Base-by-base conservation (phyloP, 257 asterid species). In the Lycium ferocissimum region DNA sequence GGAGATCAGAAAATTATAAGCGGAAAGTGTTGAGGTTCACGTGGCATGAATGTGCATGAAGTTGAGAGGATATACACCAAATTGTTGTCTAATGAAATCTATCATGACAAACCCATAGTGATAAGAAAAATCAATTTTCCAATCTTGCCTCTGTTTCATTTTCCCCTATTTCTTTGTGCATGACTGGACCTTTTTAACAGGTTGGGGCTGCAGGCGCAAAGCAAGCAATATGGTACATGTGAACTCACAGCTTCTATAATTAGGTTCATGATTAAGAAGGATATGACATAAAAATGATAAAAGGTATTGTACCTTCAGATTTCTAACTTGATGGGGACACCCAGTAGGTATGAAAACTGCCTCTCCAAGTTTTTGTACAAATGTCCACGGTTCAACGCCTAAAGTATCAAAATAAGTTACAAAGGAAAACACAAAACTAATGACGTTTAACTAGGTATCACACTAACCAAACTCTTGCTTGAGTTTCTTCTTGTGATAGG, bases 341-440 rank as follows among this genome's bases (percentile, higher is more conserved):
- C 98, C 98, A 53, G 95, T 97, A 72, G 98, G 98, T 81, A 95
- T 92, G 83, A 95, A 87, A 86, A 94, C 95, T 3, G 98, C 97
- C 79, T 95, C 98, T n/a, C 98, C 98, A 82, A 94, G 91, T 81
- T 92, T 90, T 71, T 95, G 98, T 86, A 89, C 94, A 71, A 95
- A 92, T 10, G 97, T 95, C 99, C 99, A 94, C 1, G 99, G 92
- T 85, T 95, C 98, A 87, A 95, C 82, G 84, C 91, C 99, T 95
- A 78, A 14, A 78, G 84, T 59, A 14, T 71, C 14, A 81, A 86
- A 79, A 82, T n/a, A 63, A 82, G 22, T 15, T 43, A n/a, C n/a
- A 7, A 8, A 58, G 83, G 86, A 14, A 59, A 14, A 47, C 6
- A 69, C 56, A 86, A 47, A 15, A 79, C 53, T 18, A 33, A 15